Conservation (phyloP, 139 green algal species). For the Chlamydomonas sp. region DNA sequence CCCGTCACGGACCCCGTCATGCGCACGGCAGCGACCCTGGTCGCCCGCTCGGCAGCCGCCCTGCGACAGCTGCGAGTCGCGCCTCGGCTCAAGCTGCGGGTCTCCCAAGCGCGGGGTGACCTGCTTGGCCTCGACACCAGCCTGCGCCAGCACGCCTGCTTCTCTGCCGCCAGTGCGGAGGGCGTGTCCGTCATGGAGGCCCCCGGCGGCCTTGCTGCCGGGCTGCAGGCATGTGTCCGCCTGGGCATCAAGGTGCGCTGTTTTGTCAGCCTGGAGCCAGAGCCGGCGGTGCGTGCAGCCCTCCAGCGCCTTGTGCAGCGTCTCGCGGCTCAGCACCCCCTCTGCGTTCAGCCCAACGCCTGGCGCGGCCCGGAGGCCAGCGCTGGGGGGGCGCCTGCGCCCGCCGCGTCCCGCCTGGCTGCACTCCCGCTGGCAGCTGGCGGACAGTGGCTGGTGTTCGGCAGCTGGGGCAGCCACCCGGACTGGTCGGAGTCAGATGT, state of each 20-base stretch:
- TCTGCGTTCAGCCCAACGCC: not conserved
- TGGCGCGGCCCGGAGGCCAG: not conserved
- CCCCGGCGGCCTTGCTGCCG: not conserved
- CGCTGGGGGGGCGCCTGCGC: not conserved
- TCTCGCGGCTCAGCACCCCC: too few species aligned
- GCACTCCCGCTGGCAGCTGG: not conserved
- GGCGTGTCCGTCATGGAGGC: not conserved
- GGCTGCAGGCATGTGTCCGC: not conserved
- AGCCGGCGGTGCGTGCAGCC: not conserved
- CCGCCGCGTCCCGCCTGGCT: not conserved
- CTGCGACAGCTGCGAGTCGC: not conserved
- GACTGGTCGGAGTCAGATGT: not conserved
- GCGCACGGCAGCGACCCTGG: not conserved
- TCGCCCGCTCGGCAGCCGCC: not conserved
- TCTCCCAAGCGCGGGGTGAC: not conserved
- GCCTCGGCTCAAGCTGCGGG: not conserved
- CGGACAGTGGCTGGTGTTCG: constrained; percentile 39
- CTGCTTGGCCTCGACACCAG: not conserved
- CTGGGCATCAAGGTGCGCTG: not conserved
- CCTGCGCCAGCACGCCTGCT: not conserved
- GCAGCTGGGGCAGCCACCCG: not conserved
- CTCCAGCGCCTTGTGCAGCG: not conserved
- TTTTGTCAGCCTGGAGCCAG: not conserved
- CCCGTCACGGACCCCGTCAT: not conserved
- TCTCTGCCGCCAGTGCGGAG: not conserved